A percentile compares a stretch with the other conserved stretches of the same genome.
phyloP scores from a whole-genome alignment of 2,329 filamentous ascomycete genomes.

The Colletotrichum siamense region DNA sequence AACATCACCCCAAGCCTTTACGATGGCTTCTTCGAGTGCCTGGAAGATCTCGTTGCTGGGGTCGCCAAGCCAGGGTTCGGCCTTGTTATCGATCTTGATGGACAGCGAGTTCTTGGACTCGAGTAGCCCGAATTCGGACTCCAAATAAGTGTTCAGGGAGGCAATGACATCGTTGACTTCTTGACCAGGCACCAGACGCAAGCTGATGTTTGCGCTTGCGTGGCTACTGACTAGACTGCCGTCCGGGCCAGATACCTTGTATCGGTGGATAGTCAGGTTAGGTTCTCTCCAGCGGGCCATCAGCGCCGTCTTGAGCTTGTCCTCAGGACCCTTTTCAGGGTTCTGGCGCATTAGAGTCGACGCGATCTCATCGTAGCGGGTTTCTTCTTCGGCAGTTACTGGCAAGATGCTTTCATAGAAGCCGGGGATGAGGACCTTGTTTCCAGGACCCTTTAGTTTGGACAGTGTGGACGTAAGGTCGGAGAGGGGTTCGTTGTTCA shows the following conservation, averaged over 20 bases:
- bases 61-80: slow-evolving; percentile 95
- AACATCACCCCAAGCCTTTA: slow-evolving; percentile 78
- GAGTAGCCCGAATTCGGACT: slow-evolving; percentile 74
- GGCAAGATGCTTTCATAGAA: slow-evolving; percentile 88
- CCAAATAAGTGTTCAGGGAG: slow-evolving; percentile 70
- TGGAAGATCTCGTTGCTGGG: slow-evolving; percentile 90
- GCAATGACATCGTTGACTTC: slow-evolving; percentile 79
- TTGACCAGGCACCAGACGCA: slow-evolving; percentile 93
- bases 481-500: slow-evolving; percentile 90
- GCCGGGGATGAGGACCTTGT: slow-evolving; percentile 81
- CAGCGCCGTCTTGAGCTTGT: slow-evolving; percentile 79
- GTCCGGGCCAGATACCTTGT: slow-evolving; percentile 91
- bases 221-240: slow-evolving; percentile 90
- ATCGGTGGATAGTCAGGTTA: slow-evolving; percentile 90
- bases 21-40: slow-evolving; percentile 84
- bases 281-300: slow-evolving; percentile 97
- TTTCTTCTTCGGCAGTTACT: slow-evolving; percentile 76
- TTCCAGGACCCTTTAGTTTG: slow-evolving; percentile 80
- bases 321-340: slow-evolving; percentile 62
- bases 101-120: slow-evolving; percentile 82
- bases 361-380: slow-evolving; percentile 84
- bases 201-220: slow-evolving; percentile 85
- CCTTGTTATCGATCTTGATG: slow-evolving; percentile 88
- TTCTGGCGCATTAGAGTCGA: slow-evolving; percentile 76
- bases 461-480: slow-evolving; percentile 86